phyloP scores from a whole-genome alignment of 495 filamentous ascomycete species.

The Pyrenula aspistea region DNA sequence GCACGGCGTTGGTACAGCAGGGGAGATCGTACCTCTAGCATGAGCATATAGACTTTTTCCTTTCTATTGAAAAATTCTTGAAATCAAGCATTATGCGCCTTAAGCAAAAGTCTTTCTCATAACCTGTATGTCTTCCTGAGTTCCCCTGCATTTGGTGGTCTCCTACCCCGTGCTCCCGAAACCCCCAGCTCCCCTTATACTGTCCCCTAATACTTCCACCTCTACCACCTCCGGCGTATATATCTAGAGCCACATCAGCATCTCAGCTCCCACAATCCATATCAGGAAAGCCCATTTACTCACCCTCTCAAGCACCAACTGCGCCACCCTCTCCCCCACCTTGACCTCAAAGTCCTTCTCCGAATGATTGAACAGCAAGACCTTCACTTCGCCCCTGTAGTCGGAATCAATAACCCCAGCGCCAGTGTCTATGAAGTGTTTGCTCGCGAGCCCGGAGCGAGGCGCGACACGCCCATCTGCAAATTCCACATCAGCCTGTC shows the following conservation, averaged over 20 bases:
- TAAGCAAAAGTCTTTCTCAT: no score
- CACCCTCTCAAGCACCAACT: slow-evolving; percentile 80
- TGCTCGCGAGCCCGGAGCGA: slow-evolving; percentile 79
- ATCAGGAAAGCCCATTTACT: slow-evolving; percentile 5
- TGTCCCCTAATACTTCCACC: slow-evolving; percentile 81
- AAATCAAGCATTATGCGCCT: no score
- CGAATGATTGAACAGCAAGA: slow-evolving; percentile 85
- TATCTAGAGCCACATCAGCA: slow-evolving; percentile 37
- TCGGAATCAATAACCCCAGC: slow-evolving; percentile 97
- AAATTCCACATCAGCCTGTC: slow-evolving; percentile 1
- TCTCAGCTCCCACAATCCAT: not conserved
- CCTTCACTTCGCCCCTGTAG: slow-evolving; percentile 87
- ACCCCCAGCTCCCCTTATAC: slow-evolving; percentile 77
- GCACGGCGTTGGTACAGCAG: no score
- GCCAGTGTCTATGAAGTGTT: slow-evolving; percentile 88
- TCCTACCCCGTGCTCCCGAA: slow-evolving; percentile 80
- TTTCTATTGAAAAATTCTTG: no score
- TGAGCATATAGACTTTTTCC: no score
- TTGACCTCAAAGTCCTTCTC: slow-evolving; percentile 73
- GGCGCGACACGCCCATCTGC: slow-evolving; percentile 86
- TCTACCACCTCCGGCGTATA: slow-evolving; percentile 82
- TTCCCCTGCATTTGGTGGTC: no score
- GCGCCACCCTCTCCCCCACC: slow-evolving; percentile 80
- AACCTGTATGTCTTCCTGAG: no score
- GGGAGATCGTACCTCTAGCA: no score